phyloP scores from a whole-genome alignment of 768 basidiomycete genomes.

The Artomyces pyxidatus region DNA sequence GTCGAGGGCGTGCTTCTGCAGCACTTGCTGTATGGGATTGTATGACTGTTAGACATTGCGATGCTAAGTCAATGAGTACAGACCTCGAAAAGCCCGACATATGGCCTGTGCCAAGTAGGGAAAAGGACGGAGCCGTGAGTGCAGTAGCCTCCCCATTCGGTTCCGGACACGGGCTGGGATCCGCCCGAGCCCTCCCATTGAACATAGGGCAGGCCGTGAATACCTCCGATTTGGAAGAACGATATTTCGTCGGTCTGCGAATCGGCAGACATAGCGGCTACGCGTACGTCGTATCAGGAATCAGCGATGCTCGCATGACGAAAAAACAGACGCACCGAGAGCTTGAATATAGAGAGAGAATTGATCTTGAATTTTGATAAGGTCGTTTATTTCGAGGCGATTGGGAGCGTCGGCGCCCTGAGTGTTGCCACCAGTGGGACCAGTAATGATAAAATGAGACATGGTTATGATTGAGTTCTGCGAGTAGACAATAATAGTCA shows the following conservation, averaged over 20 bases:
- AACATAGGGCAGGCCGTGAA: constrained; percentile 43
- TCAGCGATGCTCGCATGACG: neutral
- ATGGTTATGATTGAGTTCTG: constrained; percentile 6
- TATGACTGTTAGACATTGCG: neutral
- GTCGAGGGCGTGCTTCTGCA: constrained; percentile 31
- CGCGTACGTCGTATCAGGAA: neutral
- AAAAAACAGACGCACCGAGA: constrained; percentile 28
- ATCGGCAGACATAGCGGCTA: constrained; percentile 25
- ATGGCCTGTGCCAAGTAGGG: constrained; percentile 51
- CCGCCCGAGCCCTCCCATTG: constrained; percentile 35
- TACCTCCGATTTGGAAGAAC: constrained; percentile 39
- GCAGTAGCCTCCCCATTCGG: constrained; percentile 41
- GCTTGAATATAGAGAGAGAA: constrained; percentile 48
- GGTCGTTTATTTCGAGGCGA: constrained; percentile 11
- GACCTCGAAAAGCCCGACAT: constrained; percentile 44
- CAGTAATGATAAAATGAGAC: constrained; percentile 11
- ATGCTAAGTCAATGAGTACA: constrained; percentile 5
- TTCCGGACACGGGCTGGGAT: constrained; percentile 16
- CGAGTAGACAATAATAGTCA: too few relatives aligned
- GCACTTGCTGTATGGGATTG: constrained; percentile 32
- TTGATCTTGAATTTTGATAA: constrained; percentile 32
- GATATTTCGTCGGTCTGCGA: constrained; percentile 28
- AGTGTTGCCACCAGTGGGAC: constrained; percentile 4
- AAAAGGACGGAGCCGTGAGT: constrained; percentile 46
- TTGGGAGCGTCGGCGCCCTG: constrained; percentile 11